Evolutionary conservation across 352 stramenopile species (phyloP).

Genomic region (Globisporangium nodosum): DNA sequence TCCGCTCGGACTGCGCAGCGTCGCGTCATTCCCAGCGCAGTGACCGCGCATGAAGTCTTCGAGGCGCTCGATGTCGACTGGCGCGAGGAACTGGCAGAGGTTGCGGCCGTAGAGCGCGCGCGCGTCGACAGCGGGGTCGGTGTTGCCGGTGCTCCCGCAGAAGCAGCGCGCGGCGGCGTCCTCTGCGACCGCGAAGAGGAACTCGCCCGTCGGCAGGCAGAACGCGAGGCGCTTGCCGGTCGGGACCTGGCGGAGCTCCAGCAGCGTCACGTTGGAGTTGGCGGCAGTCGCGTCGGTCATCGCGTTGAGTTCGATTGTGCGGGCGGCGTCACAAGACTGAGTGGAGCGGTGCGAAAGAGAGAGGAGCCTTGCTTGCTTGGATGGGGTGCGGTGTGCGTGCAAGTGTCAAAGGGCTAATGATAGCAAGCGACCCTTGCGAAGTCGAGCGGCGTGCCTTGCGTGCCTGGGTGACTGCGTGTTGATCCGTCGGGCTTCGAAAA

Average conservation of each 20-base stretch:
- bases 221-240: conserved; percentile 49
- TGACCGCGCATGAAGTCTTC: conserved; percentile 44
- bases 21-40: conserved; percentile 13
- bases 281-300: conserved; percentile 19
- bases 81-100: conserved; percentile 48
- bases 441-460: background rate
- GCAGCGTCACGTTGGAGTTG: conserved; percentile 51
- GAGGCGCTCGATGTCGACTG: conserved; percentile 54
- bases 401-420: background rate
- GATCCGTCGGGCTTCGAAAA: background rate
- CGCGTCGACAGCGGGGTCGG: conserved; percentile 7
- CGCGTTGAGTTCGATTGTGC: background rate
- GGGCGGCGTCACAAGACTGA: background rate
- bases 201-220: conserved; percentile 67
- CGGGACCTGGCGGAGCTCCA: conserved; percentile 54
- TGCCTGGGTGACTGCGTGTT: background rate
- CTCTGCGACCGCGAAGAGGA: conserved; percentile 58
- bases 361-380: too few relatives aligned
- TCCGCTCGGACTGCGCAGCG: conserved; percentile 19
- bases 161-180: conserved; percentile 42
- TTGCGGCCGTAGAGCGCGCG: conserved; percentile 57
- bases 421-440: background rate
- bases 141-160: background rate
- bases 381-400: too few relatives aligned
- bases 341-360: background rate